These are phyloP conservation scores for Paramecium biaurelia DNA, from an alignment of 73 alveolate species.

Conservation along the genomic window DNA sequence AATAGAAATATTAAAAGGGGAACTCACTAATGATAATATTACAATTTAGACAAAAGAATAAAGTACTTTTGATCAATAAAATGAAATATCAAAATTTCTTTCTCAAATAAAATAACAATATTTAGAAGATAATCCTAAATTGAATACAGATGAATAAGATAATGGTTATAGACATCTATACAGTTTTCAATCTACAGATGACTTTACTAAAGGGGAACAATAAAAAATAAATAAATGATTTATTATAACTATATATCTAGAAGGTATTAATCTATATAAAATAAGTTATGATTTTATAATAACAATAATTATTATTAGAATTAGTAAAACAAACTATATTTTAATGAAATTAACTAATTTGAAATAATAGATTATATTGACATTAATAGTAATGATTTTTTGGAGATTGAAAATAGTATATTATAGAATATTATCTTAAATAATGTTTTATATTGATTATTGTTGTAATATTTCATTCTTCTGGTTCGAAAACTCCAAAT, in stretches of 20 bases:
- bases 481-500: slow-evolving; percentile 20
- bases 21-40: background rate
- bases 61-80: background rate
- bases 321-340: background rate
- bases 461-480: background rate
- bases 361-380: background rate
- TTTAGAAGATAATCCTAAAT: background rate
- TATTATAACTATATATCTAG: background rate
- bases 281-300: background rate
- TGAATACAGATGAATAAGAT: background rate
- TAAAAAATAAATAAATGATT: background rate
- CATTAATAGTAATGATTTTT: background rate
- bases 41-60: background rate
- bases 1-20: slow-evolving; percentile 16
- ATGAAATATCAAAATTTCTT: slow-evolving; percentile 5
- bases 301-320: too few species aligned
- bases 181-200: slow-evolving; percentile 18
- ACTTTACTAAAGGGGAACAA: background rate
- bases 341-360: background rate
- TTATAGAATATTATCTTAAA: background rate
- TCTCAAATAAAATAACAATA: background rate
- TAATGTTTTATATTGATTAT: background rate
- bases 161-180: background rate
- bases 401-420: background rate
- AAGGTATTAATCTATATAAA: background rate